Conservation (phyloP, 441 rosid species). For the Populus hybrid region DNA sequence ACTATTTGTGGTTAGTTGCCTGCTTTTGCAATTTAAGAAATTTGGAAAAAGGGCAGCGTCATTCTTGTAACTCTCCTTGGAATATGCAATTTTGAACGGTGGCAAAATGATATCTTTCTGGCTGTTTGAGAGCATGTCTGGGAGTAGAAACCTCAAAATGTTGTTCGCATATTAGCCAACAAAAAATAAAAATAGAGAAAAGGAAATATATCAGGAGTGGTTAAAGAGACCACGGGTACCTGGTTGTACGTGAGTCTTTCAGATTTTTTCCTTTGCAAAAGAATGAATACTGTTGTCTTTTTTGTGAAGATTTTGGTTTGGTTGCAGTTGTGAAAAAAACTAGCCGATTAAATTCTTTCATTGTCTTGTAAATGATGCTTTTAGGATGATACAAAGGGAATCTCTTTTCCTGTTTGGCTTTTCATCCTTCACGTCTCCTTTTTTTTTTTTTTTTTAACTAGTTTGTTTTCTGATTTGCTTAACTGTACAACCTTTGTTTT, state of each 20-base stretch:
- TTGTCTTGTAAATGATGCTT: background rate
- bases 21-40: background rate
- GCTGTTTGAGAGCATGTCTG: background rate
- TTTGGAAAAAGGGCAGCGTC: background rate
- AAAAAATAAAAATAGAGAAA: background rate
- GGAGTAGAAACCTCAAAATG: background rate
- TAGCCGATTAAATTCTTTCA: background rate
- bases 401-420: background rate
- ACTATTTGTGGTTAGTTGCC: background rate
- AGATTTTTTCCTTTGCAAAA: background rate
- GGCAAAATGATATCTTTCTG: background rate
- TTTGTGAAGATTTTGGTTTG: background rate
- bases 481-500: too few relatives aligned
- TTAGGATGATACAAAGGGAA: background rate
- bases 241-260: background rate
- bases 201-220: background rate
- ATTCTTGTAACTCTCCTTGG: background rate
- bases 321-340: background rate
- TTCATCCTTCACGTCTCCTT: background rate
- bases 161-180: background rate
- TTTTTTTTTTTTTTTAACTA: background rate
- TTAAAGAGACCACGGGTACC: background rate
- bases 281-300: conserved; percentile 2
- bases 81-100: background rate
- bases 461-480: background rate